Evolutionary conservation across 2,329 filamentous ascomycete species (phyloP), one percentile per base, ranked within the genome.

Genomic region (Podosphaera fusca): DNA sequence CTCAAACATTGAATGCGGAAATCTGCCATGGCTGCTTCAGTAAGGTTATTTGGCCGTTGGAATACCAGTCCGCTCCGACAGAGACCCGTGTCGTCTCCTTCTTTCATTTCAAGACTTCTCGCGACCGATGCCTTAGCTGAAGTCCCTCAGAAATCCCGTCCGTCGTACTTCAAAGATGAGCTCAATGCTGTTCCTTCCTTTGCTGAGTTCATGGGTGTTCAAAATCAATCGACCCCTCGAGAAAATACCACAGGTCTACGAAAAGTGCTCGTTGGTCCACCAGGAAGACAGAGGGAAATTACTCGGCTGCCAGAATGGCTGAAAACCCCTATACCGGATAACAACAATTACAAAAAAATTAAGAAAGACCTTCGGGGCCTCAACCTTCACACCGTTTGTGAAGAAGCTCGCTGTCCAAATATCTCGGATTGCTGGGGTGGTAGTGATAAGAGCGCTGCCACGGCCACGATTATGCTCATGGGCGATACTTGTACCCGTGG

Each of bases 401-500:
- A 98, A 72, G 92, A 98, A 73, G 92, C 92, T 1, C 81, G 88
- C 62, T 98, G 92, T 70, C 92, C 92, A 60, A 98, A 98, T 70
- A 95, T 98, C 60, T 88, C 85, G 61, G 90, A 96, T 69, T 98
- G 92, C 74, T 98, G 92, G 92, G 92, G 92, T 60, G 92, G 92
- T 38, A 81, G 76, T 67, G 80, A 84, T 69, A 95, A 95, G 73
- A 83, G 81, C 62, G 84, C 87, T 33, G 92, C 92, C 3, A 98
- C 92, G 36, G 92, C 92, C 2, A 98, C 92, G 9, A 96, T 98
- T 70, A 98, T 98, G 92, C 74, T 98, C 53, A 96, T 96, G 89
- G 92, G 92, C 61, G 92, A 98, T 70, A 96, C 90, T 7, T 98
- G 92, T 71, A 98, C 92, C 21, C 79, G 92, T 59, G 92, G 90